These are phyloP conservation scores for Xeromyces bisporus DNA, from an alignment of 495 filamentous ascomycete genomes.

Conservation along the genomic window DNA sequence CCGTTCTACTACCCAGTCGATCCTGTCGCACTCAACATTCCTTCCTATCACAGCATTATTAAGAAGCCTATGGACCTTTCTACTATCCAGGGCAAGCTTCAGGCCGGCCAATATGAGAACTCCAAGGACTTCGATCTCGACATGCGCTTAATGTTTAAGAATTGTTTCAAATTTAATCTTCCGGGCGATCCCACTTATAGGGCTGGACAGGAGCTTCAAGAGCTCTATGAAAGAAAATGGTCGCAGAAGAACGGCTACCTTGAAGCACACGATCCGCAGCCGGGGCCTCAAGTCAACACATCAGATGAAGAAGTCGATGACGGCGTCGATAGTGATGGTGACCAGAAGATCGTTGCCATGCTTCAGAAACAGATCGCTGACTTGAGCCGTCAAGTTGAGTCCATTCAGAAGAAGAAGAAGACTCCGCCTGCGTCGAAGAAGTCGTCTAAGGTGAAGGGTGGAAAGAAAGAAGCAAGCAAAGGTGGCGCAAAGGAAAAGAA, in stretches of 20 bases:
- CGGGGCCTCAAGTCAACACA: conserved; percentile 32
- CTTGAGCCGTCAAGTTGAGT: conserved; percentile 38
- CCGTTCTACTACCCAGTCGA: conserved; percentile 76
- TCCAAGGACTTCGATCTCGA: conserved; percentile 76
- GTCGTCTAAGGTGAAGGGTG: conserved; percentile 31
- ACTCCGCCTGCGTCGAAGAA: conserved; percentile 45
- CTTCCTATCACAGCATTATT: conserved; percentile 79
- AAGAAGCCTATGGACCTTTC: conserved; percentile 91
- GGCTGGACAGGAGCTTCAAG: conserved; percentile 53
- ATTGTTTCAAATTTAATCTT: conserved; percentile 86
- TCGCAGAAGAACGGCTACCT: conserved; percentile 58
- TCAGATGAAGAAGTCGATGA: conserved; percentile 51
- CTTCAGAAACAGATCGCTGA: conserved; percentile 51
- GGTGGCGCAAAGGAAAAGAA: conserved; percentile 32
- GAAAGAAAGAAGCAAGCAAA: conserved; percentile 40
- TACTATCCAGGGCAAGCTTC: conserved; percentile 60
- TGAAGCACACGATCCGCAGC: conserved; percentile 50
- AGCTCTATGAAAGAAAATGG: conserved; percentile 58
- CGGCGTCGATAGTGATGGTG: conserved; percentile 47
- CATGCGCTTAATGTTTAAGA: conserved; percentile 65
- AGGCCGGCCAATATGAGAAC: conserved; percentile 63
- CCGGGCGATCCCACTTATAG: conserved; percentile 51
- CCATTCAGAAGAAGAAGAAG: conserved; percentile 45
- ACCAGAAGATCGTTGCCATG: conserved; percentile 42
- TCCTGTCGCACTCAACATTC: conserved; percentile 86